phyloP scores from a whole-genome alignment of 345 rosid species.

The Camelina hispida region DNA sequence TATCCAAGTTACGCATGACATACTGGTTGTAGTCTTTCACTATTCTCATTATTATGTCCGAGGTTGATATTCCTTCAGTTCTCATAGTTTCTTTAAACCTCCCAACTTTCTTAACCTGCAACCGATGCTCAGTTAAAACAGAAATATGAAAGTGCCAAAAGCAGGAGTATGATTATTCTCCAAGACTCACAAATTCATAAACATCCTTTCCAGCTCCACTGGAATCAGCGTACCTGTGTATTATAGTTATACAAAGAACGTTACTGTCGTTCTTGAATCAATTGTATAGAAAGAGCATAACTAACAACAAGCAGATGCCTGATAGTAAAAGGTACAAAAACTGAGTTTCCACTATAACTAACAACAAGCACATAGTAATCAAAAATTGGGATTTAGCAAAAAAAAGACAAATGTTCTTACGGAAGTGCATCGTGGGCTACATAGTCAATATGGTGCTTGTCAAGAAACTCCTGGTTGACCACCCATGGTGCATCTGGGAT shows the following conservation, averaged over 20 bases:
- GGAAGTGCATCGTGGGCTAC: constrained; percentile 97
- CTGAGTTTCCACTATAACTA: background rate
- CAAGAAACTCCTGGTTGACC: constrained; percentile 80
- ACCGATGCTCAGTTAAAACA: constrained; percentile 32
- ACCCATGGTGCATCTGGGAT: constrained; percentile 96
- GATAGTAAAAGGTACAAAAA: background rate
- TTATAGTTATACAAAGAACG: constrained; percentile 11
- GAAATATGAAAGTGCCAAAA: constrained; percentile 12
- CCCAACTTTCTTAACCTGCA: constrained; percentile 84
- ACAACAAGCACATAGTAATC: too few species aligned
- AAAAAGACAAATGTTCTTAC: constrained; percentile 50
- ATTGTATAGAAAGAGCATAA: background rate
- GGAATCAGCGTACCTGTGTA: constrained; percentile 82
- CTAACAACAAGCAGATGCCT: constrained; percentile 20
- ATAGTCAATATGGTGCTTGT: constrained; percentile 70
- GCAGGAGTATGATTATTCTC: background rate
- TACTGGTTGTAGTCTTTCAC: constrained; percentile 94
- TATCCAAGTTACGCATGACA: constrained; percentile 88
- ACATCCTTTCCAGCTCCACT: constrained; percentile 93
- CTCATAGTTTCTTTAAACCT: constrained; percentile 90
- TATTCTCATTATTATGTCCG: constrained; percentile 92
- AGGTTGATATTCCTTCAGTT: constrained; percentile 93
- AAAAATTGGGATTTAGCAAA: background rate
- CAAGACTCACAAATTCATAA: constrained; percentile 82
- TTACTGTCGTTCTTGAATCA: constrained; percentile 15